phyloP scores from a whole-genome alignment of 164 flowering plant genomes.

The Aristolochia contorta region DNA sequence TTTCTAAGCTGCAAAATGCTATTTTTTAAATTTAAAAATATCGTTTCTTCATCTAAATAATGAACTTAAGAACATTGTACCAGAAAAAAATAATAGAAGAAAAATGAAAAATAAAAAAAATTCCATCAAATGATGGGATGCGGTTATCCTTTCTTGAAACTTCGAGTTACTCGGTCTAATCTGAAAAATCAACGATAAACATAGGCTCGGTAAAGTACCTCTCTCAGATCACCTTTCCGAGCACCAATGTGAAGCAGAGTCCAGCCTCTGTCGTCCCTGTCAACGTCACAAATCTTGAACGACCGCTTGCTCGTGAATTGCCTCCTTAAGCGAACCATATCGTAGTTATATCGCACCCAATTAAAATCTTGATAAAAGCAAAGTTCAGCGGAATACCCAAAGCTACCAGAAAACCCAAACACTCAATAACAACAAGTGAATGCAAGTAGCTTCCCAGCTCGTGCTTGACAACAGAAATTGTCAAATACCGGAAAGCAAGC shows the following conservation, averaged over 20 bases:
- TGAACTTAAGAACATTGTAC: too few species aligned
- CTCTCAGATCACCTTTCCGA: constrained; percentile 71
- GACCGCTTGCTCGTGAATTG: constrained; percentile 40
- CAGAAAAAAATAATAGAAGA: too few species aligned
- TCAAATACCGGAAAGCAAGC: background rate
- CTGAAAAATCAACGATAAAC: background rate
- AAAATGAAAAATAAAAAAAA: too few species aligned
- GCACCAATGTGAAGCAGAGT: constrained; percentile 81
- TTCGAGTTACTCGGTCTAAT: background rate
- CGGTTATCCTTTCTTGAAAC: background rate
- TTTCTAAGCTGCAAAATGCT: too few species aligned
- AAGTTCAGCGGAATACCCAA: background rate
- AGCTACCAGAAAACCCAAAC: background rate
- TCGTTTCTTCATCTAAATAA: too few species aligned
- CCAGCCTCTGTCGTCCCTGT: constrained; percentile 92
- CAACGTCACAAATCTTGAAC: constrained; percentile 23
- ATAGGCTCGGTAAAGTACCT: constrained; percentile 25
- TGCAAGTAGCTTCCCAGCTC: background rate
- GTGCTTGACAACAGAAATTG: background rate
- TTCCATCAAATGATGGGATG: background rate
- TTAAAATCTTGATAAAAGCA: background rate
- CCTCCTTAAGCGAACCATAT: constrained; percentile 20
- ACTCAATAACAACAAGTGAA: background rate
- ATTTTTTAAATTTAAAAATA: too few species aligned
- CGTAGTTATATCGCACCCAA: background rate